Percentiles rank a stretch among this genome's conserved stretches.
These are phyloP conservation scores for Caloboletus inedulis DNA, from an alignment of 1,284 basidiomycete species.

Conservation along the genomic window DNA sequence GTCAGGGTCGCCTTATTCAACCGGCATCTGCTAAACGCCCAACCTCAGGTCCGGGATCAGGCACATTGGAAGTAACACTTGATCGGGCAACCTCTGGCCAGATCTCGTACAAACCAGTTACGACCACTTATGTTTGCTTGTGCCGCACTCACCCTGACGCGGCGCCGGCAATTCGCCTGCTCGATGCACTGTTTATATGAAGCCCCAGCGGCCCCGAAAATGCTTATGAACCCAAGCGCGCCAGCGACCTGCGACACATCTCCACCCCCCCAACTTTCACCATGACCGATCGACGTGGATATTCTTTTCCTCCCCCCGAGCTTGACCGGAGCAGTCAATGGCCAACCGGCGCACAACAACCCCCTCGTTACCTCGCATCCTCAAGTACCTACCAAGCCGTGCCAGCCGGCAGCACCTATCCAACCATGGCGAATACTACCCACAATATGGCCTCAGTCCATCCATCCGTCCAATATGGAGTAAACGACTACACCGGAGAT, in stretches of 20 bases:
- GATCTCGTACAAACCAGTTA: constrained; percentile 33
- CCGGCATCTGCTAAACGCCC: constrained; percentile 14
- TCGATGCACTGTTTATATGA: constrained; percentile 29
- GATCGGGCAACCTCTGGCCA: constrained; percentile 28
- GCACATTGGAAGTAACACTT: constrained; percentile 24
- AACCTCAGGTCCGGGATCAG: constrained; percentile 31
- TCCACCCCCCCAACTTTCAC: constrained; percentile 1
- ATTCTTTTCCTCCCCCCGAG: constrained; percentile 22
- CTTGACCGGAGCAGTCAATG: constrained; percentile 24
- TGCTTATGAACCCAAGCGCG: constrained; percentile 31
- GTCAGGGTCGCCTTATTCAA: constrained; percentile 31
- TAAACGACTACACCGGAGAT: constrained; percentile 20
- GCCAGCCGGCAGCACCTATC: constrained; percentile 20
- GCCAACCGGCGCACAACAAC: constrained; percentile 18
- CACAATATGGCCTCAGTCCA: constrained; percentile 23
- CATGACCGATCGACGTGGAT: constrained; percentile 34
- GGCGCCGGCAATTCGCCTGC: constrained; percentile 32
- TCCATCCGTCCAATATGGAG: constrained; percentile 22
- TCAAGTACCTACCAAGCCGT: constrained; percentile 23
- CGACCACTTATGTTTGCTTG: constrained; percentile 29
- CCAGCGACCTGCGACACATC: constrained; percentile 7
- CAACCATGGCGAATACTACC: constrained; percentile 9
- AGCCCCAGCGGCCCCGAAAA: constrained; percentile 31
- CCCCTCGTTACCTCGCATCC: constrained; percentile 25
- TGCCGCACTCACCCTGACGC: constrained; percentile 33